Conservation (phyloP, 805 yeast species). For the Komagataella pastoris region DNA sequence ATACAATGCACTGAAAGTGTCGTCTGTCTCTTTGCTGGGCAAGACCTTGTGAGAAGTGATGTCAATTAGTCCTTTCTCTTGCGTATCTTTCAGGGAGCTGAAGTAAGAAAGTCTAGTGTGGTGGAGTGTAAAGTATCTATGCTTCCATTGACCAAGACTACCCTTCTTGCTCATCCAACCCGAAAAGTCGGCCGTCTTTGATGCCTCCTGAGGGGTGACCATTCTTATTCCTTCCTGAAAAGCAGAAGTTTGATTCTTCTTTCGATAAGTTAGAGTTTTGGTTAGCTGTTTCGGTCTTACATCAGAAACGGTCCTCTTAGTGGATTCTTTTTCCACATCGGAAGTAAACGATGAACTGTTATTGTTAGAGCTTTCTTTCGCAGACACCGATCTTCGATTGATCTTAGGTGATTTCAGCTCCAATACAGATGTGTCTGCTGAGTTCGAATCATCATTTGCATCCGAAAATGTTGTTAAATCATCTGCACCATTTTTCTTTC, state of each 20-base stretch:
- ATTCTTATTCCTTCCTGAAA: constrained; percentile 79
- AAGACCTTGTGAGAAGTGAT: constrained; percentile 89
- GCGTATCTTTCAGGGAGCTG: constrained; percentile 58
- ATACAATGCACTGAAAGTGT: constrained; percentile 64
- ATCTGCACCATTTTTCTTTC: not conserved
- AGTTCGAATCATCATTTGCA: not conserved
- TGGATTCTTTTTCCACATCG: not conserved
- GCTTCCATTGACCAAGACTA: constrained; percentile 84
- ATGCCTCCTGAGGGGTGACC: constrained; percentile 66
- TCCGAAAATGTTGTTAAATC: not conserved
- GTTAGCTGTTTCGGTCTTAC: constrained; percentile 24
- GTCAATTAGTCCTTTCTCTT: constrained; percentile 89
- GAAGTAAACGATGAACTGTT: constrained; percentile 6
- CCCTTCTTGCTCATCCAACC: constrained; percentile 98
- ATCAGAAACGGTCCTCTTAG: constrained; percentile 29
- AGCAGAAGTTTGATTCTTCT: constrained; percentile 62
- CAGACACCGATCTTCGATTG: constrained; percentile 34
- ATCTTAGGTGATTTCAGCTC: constrained; percentile 14
- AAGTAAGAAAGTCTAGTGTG: constrained; percentile 90
- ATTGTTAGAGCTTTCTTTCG: constrained; percentile 20
- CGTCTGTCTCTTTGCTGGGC: constrained; percentile 64
- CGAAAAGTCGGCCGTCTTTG: constrained; percentile 57
- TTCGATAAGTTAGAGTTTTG: constrained; percentile 23
- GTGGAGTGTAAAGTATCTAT: constrained; percentile 74
- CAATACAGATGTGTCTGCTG: not conserved